phyloP scores from a whole-genome alignment of 2,329 filamentous ascomycete genomes.

The Didymella exigua region DNA sequence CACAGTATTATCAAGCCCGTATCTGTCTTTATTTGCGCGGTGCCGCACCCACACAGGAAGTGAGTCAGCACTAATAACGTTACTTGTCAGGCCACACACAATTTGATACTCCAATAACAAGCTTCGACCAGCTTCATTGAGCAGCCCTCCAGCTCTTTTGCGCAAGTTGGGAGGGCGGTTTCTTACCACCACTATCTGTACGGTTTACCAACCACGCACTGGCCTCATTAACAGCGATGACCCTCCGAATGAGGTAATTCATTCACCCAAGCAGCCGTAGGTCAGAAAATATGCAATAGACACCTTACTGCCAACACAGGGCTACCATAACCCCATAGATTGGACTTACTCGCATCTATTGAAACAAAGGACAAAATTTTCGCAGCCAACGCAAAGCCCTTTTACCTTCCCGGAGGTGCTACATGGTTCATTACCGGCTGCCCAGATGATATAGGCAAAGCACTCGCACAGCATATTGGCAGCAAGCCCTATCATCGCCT shows the following conservation, averaged over 20 bases:
- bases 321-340: neutral
- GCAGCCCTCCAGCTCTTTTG: conserved; percentile 6
- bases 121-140: neutral
- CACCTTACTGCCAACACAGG: neutral
- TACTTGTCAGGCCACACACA: neutral
- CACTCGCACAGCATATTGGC: conserved; percentile 49
- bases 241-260: neutral
- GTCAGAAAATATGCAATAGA: neutral
- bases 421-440: conserved; percentile 48
- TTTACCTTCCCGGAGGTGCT: conserved; percentile 2
- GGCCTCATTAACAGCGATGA: neutral
- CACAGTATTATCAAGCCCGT: neutral
- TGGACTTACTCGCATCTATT: neutral
- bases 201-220: neutral
- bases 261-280: neutral
- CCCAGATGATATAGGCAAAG: conserved; percentile 56
- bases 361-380: neutral
- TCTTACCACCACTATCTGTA: neutral
- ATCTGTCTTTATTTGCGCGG: neutral
- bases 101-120: neutral
- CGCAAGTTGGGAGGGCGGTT: neutral
- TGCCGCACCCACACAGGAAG: neutral
- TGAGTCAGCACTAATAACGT: conserved; percentile 6
- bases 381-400: conserved; percentile 9
- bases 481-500: conserved; percentile 50